Conservation (phyloP, 176 grass and related monocot genomes). For the Lolium multiflorum region DNA sequence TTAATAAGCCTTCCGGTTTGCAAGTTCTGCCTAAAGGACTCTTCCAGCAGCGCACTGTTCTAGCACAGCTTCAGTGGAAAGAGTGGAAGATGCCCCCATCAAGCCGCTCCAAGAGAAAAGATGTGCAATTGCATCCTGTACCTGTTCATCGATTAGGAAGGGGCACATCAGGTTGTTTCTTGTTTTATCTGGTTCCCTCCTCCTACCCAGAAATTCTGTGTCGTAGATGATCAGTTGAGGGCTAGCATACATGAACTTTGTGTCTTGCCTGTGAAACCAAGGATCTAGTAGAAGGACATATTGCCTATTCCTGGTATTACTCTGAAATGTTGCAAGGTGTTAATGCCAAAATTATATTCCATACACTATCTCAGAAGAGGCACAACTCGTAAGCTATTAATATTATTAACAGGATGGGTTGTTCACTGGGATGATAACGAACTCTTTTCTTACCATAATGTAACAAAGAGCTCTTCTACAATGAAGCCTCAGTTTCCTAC, state of each 20-base stretch:
- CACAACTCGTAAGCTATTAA: not conserved
- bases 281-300: not conserved
- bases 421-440: not conserved
- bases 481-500: not conserved
- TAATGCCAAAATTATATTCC: not conserved
- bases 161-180: constrained; percentile 84
- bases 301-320: not conserved
- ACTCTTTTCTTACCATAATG: constrained; percentile 9
- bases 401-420: not conserved
- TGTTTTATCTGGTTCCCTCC: constrained; percentile 25
- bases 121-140: constrained; percentile 64
- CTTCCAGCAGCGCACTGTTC: constrained; percentile 90
- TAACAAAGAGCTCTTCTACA: not conserved
- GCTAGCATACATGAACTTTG: not conserved
- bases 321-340: not conserved
- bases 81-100: constrained; percentile 62
- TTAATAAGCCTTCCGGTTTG: constrained; percentile 95
- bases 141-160: constrained; percentile 94
- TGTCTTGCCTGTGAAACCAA: constrained; percentile 17
- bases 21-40: constrained; percentile 96
- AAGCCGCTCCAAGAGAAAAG: constrained; percentile 40
- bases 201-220: constrained; percentile 13
- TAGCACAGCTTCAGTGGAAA: constrained; percentile 81
- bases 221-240: constrained; percentile 14
- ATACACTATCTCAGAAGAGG: not conserved